These are phyloP conservation scores for Oryza punctata DNA, from an alignment of 176 grass and related monocot genomes.

Conservation along the genomic window DNA sequence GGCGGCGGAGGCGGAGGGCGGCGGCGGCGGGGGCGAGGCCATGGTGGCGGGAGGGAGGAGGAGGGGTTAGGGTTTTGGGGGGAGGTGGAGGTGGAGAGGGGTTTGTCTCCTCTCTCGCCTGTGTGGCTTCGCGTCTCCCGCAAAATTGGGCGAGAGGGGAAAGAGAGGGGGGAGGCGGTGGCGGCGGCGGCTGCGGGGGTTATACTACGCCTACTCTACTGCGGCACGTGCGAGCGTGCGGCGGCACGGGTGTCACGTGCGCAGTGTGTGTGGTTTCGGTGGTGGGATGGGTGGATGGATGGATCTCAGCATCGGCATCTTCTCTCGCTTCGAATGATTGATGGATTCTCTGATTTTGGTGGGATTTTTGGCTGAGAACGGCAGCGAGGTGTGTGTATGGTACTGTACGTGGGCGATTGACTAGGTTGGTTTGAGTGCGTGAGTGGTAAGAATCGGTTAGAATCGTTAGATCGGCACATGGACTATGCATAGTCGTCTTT, in stretches of 20 bases:
- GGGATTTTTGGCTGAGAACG: too few species aligned
- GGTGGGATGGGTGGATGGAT: too few species aligned
- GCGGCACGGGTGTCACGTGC: neutral
- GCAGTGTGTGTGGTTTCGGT: too few species aligned
- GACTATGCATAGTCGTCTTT: too few species aligned
- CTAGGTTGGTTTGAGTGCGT: too few species aligned
- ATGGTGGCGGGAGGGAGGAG: neutral
- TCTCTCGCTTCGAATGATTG: too few species aligned
- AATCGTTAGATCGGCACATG: too few species aligned
- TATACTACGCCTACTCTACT: slow-evolving; percentile 5
- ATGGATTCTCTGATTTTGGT: too few species aligned
- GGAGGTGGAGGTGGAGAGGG: neutral
- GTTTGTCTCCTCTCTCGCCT: neutral
- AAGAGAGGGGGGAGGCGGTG: neutral
- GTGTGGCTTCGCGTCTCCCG: slow-evolving; percentile 24
- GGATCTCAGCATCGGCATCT: too few species aligned
- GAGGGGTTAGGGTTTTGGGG: slow-evolving; percentile 43
- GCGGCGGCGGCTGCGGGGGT: neutral
- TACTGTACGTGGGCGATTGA: too few species aligned
- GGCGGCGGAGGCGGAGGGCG: slow-evolving; percentile 18
- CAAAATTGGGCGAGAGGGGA: slow-evolving; percentile 12
- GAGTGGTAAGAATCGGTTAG: too few species aligned
- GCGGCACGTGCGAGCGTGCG: neutral
- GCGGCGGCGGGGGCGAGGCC: slow-evolving; percentile 40
- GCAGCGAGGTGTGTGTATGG: too few species aligned